These are phyloP conservation scores for Fusarium beomiforme DNA, from an alignment of 2,329 filamentous ascomycete genomes.

Conservation along the genomic window DNA sequence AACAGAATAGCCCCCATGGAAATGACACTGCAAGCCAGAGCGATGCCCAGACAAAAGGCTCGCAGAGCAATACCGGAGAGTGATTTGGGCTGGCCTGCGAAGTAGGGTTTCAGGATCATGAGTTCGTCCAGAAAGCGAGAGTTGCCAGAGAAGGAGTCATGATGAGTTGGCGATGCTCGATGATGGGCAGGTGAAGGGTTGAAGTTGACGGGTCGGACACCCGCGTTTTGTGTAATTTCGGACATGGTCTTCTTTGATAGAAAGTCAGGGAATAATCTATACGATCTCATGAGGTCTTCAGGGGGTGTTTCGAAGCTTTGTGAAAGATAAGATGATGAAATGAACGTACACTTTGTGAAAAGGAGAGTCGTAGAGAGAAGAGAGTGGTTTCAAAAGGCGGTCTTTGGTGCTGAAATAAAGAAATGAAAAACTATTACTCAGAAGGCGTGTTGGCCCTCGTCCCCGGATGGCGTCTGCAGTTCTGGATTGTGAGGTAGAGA, in stretches of 20 bases:
- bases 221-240: constrained; percentile 7
- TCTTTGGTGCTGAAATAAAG: background rate
- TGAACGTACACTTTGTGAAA: constrained; percentile 8
- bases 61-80: constrained; percentile 69
- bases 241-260: constrained; percentile 26
- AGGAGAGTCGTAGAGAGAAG: background rate
- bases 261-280: constrained; percentile 25
- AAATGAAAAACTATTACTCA: background rate
- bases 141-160: constrained; percentile 29
- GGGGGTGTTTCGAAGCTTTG: background rate
- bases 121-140: constrained; percentile 43
- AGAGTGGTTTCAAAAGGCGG: background rate
- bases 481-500: constrained; percentile 41
- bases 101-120: constrained; percentile 47
- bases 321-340: background rate
- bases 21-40: constrained; percentile 51
- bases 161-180: constrained; percentile 9
- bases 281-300: constrained; percentile 11
- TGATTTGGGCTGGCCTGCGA: constrained; percentile 62
- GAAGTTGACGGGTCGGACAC: constrained; percentile 28
- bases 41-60: constrained; percentile 63
- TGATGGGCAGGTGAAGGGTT: constrained; percentile 33
- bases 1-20: constrained; percentile 47
- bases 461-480: constrained; percentile 30
- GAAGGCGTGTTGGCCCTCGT: constrained; percentile 34